A percentile compares a stretch with the other conserved stretches of the same genome.
Conservation (phyloP, 352 stramenopile genomes). For the Thalassiosira mediterranea region DNA sequence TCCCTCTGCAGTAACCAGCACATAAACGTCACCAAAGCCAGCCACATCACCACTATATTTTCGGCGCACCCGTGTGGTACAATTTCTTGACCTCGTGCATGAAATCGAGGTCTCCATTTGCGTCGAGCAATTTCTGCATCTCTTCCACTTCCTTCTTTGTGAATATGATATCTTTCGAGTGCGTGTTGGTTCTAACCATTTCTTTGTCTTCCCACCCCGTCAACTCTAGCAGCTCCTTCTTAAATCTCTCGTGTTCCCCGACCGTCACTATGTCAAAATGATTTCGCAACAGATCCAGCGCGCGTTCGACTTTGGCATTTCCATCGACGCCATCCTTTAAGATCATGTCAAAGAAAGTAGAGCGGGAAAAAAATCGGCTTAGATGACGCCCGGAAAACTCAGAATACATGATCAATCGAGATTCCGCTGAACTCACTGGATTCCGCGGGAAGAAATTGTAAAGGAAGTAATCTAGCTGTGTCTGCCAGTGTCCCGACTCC, state of each 20-base stretch:
- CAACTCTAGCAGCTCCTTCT: not conserved
- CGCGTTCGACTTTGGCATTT: conserved; percentile 14
- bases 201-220: conserved; percentile 4
- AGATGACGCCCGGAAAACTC: no score
- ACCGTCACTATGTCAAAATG: conserved; percentile 25
- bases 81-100: not conserved
- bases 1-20: no score
- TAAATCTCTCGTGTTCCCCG: conserved; percentile 5
- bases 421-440: no score
- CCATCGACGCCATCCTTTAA: not conserved
- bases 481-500: conserved; percentile 2
- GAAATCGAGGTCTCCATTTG: conserved; percentile 7
- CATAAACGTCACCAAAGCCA: no score
- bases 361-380: no score
- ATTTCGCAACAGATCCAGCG: conserved; percentile 4
- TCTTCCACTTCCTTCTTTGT: conserved; percentile 21
- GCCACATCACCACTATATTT: not conserved
- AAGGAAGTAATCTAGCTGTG: conserved; percentile 26
- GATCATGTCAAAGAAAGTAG: no score
- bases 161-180: conserved; percentile 9
- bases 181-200: conserved; percentile 2
- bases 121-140: conserved; percentile 12
- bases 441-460: conserved; percentile 25
- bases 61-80: not conserved
- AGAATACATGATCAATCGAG: no score